Base-by-base conservation (phyloP, 1,284 basidiomycete species). In the Singerocomus inundabilis region DNA sequence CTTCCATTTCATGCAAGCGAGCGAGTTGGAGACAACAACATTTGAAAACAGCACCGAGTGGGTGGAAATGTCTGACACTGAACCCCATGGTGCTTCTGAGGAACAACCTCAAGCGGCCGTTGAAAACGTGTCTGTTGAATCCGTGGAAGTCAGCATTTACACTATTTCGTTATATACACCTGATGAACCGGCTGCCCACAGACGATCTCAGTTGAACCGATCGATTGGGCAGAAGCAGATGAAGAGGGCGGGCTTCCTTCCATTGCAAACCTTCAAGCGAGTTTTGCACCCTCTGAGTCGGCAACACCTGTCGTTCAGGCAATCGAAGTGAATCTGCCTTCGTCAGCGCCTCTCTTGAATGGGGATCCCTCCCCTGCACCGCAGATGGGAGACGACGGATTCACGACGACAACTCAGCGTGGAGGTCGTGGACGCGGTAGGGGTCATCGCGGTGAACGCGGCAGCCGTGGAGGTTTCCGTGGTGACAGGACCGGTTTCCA, bases 1-100 rank as follows among this genome's bases (percentile, higher is more conserved):
- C 66, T 84, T 89, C 74, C 80, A 79, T 58, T 91, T 90, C 67
- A 84, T 91, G 71, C 81, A 87, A 67, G 84, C 77, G 48, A 89
- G 87, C 61, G 88, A 91, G 58, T 72, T 90, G 28, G 88, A 84
- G 52, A 59, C 72, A 3, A 46, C 74, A 25, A 56, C 72, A 11
- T 75, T 78, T 37, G 80, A 81, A 52, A 70, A 76, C 29, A 71
- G 60, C 26, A 69, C 70, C 7, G 79, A 82, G 57, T 81, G 78
- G 78, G 73, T 78, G 7, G 78, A 82, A 53, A 69, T 65, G 12
- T 53, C 71, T 16, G 72, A 73, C 18, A 67, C 54, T 48, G 63
- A 62, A 45, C 24, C 38, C 31, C 55, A 52, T 34, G 48, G 51
- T 40, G 49, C 62, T 35, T 44, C 64, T 18, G 70, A 72, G 43